Base-by-base conservation (phyloP, 1,139 yeast genomes). In the Saccharomycopsis hybrid region DNA sequence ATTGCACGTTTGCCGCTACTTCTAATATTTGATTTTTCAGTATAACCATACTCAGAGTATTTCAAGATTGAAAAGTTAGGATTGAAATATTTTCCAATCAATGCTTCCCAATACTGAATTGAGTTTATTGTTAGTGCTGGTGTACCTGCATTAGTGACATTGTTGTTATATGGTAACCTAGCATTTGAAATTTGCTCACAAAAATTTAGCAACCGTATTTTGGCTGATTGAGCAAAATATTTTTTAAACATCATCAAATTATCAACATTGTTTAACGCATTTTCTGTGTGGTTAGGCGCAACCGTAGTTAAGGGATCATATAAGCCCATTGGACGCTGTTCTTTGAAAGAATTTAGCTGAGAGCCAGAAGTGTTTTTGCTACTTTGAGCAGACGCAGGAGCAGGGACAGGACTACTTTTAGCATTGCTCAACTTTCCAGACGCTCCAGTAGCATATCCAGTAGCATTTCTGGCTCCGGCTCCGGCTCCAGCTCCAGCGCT, bases 31-130 rank as follows among this genome's bases (percentile, higher is more conserved):
- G n/a, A n/a, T 30, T 40, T 40, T 5, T 29, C 43, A 18, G 7
- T 25, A 5, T 40, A 11, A 13, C 7, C 13, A n/a, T 40, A 40
- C n/a, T 38, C 43, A 9, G 39, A n/a, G 30, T 25, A 36, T 36
- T 36, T 43, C 32, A 43, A 36, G 3, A 43, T 35, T 8, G 46
- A 43, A 2, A 24, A 24, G 9, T 9, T 31, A 18, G 41, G 30
- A 28, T 33, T 43, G 41, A 51, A 51, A 35, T 39, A 51, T n/a
- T 48, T 51, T 4, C 50, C 44, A 9, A 51, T 38, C 9, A 51
- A 28, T 9, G 47, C 47, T 30, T 51, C 45, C 54, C 54, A 51
- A 41, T 42, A 47, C 32, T 42, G 50, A 1, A 50, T 18, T 8
- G 39, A 4, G 7, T 48, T 42, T 3, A 33, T 27, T 4, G 49